These are phyloP conservation scores for Fusarium multiceps DNA, from an alignment of 2,329 filamentous ascomycete species.

Conservation along the genomic window DNA sequence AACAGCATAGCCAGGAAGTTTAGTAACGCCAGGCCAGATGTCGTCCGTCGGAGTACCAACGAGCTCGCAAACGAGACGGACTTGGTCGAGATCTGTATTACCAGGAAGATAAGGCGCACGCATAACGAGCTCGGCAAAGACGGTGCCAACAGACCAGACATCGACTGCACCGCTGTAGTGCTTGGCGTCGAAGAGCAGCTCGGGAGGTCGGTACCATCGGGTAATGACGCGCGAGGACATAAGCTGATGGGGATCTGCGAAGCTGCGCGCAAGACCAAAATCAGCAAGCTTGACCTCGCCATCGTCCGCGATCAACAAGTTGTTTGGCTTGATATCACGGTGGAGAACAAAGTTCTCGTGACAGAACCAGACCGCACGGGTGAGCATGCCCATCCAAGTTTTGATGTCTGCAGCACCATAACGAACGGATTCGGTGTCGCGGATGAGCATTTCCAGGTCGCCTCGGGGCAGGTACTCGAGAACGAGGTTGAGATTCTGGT, in stretches of 20 bases:
- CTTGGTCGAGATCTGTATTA: constrained; percentile 86
- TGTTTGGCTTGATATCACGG: constrained; percentile 99
- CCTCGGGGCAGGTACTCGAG: constrained; percentile 94
- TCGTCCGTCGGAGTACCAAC: constrained; percentile 93
- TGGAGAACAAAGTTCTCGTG: constrained; percentile 95
- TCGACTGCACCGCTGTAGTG: constrained; percentile 94
- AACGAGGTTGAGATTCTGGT: constrained; percentile 95
- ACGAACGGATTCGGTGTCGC: constrained; percentile 79
- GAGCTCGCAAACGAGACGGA: constrained; percentile 83
- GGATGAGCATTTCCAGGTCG: constrained; percentile 93
- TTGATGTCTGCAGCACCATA: constrained; percentile 95
- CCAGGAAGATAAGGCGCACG: constrained; percentile 86
- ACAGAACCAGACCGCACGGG: constrained; percentile 92
- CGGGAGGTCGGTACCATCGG: constrained; percentile 93
- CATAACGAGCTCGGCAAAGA: constrained; percentile 91
- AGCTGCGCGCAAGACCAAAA: constrained; percentile 92
- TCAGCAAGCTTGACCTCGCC: constrained; percentile 96
- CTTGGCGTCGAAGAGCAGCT: constrained; percentile 89
- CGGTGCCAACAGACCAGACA: constrained; percentile 91
- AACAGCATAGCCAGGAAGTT: constrained; percentile 82
- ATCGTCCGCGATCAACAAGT: constrained; percentile 91
- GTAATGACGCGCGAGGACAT: constrained; percentile 98
- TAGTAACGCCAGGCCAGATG: constrained; percentile 92
- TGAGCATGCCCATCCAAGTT: constrained; percentile 98
- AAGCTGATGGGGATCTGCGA: constrained; percentile 85